Evolutionary conservation across 2,329 filamentous ascomycete species (phyloP).

Genomic region (Fusarium sp.): DNA sequence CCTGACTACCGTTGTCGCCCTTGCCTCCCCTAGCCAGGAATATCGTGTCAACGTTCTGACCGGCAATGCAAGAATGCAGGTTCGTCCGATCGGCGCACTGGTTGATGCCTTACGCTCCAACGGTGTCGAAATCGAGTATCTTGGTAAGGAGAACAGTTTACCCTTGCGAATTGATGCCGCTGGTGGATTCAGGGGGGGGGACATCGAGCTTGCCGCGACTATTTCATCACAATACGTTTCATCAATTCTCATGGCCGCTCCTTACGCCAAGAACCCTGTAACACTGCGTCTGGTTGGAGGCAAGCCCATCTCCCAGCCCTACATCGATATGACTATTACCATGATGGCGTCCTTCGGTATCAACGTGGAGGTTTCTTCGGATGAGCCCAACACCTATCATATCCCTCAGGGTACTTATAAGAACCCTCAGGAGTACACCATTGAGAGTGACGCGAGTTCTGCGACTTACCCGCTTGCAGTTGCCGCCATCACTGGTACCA

Average conservation of each 20-base stretch:
- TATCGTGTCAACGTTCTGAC: constrained; percentile 79
- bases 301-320: constrained; percentile 95
- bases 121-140: constrained; percentile 86
- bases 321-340: constrained; percentile 98
- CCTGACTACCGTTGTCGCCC: constrained; percentile 87
- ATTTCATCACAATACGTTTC: constrained; percentile 99
- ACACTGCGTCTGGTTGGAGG: constrained; percentile 92
- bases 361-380: constrained; percentile 76
- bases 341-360: constrained; percentile 98
- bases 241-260: constrained; percentile 94
- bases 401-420: constrained; percentile 86
- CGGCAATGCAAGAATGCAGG: constrained; percentile 96
- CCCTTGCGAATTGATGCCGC: constrained; percentile 85
- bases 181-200: constrained; percentile 83
- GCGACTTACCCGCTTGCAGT: constrained; percentile 95
- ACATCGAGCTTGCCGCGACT: constrained; percentile 92
- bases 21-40: constrained; percentile 74
- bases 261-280: constrained; percentile 94
- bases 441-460: constrained; percentile 97
- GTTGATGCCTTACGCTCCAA: constrained; percentile 90
- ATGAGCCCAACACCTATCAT: constrained; percentile 90
- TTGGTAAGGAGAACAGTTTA: constrained; percentile 84
- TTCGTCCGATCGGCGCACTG: constrained; percentile 90
- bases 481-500: constrained; percentile 94
- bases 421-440: constrained; percentile 85